phyloP scores from a whole-genome alignment of 345 rosid species.

The Eucalyptus curtisii region DNA sequence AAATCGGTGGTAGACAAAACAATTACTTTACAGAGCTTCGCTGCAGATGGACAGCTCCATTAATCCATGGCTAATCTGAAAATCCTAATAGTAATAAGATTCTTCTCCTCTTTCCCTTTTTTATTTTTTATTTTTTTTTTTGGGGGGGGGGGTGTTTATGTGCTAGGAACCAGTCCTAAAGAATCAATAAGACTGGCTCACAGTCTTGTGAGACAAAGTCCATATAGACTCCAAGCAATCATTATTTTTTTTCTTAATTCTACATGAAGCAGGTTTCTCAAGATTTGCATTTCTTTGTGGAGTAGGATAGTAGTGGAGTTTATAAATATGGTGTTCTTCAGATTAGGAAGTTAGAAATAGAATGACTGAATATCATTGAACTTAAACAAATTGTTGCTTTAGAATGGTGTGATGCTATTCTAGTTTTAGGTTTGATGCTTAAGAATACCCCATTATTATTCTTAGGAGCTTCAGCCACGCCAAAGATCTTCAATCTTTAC shows the following conservation, averaged over 20 bases:
- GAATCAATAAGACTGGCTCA: background rate
- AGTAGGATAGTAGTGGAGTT: background rate
- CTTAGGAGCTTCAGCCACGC: background rate
- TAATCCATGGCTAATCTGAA: background rate
- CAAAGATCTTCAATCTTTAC: background rate
- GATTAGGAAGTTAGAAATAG: background rate
- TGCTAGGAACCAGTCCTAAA: background rate
- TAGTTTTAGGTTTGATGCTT: background rate
- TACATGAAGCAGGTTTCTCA: background rate
- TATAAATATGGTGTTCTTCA: background rate
- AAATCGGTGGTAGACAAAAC: background rate
- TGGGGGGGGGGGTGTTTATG: too few species aligned
- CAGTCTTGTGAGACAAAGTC: background rate
- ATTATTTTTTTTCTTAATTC: background rate
- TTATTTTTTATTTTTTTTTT: rapidly evolving
- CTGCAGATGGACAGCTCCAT: background rate
- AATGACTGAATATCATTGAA: background rate
- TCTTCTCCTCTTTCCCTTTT: background rate
- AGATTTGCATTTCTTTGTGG: background rate
- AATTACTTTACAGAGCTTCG: background rate
- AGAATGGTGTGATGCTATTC: background rate
- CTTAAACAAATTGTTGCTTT: background rate
- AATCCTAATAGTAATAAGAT: background rate
- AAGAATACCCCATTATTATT: background rate
- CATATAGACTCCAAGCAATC: background rate